phyloP scores from a whole-genome alignment of 1,284 basidiomycete species.

The Tilletia horrida region DNA sequence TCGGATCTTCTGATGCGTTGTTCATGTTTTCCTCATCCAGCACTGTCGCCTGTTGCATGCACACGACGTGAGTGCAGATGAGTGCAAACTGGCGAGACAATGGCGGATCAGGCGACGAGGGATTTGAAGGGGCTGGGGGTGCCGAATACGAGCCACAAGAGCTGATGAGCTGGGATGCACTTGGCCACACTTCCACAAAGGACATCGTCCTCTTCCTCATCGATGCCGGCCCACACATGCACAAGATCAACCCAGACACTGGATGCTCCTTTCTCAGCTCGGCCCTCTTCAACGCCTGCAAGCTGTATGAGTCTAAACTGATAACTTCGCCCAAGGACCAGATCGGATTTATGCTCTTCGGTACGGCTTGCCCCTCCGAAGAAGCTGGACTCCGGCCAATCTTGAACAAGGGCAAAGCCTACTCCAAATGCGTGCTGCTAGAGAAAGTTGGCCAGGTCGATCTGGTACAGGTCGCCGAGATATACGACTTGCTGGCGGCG shows the following conservation, averaged over 20 bases:
- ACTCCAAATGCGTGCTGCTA: conserved; percentile 70
- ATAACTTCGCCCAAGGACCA: conserved; percentile 79
- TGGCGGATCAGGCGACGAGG: background rate
- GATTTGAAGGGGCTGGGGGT: background rate
- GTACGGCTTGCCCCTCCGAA: conserved; percentile 64
- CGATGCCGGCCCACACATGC: conserved; percentile 87
- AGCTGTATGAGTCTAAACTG: conserved; percentile 83
- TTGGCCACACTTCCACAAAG: conserved; percentile 21
- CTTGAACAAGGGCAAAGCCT: conserved; percentile 45
- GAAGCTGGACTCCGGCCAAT: conserved; percentile 44
- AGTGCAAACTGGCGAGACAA: background rate
- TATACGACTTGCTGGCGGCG: conserved; percentile 20
- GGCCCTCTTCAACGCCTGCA: conserved; percentile 75
- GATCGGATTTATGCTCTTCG: conserved; percentile 85
- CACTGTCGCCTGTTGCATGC: too few relatives aligned
- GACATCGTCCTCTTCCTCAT: conserved; percentile 72
- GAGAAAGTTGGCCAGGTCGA: conserved; percentile 73
- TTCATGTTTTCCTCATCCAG: too few relatives aligned
- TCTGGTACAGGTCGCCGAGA: conserved; percentile 58
- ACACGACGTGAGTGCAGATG: too few relatives aligned
- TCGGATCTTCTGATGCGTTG: too few relatives aligned
- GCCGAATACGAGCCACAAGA: background rate
- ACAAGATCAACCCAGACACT: conserved; percentile 54
- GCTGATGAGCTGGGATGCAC: conserved; percentile 8
- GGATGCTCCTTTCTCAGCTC: conserved; percentile 56